These are phyloP conservation scores for Fraxinus cuspidata DNA, from an alignment of 257 asterid genomes.

Conservation along the genomic window DNA sequence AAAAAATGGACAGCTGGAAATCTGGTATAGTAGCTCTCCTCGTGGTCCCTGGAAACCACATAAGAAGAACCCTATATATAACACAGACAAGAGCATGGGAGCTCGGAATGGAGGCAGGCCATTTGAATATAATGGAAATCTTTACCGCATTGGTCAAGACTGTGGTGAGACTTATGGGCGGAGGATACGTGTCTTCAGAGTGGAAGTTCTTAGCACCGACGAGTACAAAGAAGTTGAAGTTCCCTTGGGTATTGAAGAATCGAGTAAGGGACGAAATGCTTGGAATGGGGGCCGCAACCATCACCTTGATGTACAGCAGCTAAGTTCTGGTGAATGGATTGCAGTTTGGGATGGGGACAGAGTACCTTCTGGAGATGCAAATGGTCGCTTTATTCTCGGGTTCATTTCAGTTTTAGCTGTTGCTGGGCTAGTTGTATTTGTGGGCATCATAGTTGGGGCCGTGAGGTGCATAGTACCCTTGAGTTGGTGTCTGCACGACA, in stretches of 20 bases:
- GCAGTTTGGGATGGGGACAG: constrained; percentile 86
- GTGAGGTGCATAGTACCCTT: constrained; percentile 73
- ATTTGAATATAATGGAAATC: constrained; percentile 57
- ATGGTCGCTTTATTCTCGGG: constrained; percentile 65
- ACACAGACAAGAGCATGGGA: constrained; percentile 70
- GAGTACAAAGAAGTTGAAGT: constrained; percentile 87
- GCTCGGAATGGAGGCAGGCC: constrained; percentile 99
- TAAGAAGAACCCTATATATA: constrained; percentile 74
- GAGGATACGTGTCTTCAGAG: constrained; percentile 60
- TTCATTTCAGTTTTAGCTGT: constrained; percentile 58
- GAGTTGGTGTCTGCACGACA: constrained; percentile 85
- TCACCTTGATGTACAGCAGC: constrained; percentile 86
- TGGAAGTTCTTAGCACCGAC: constrained; percentile 53
- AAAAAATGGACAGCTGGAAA: constrained; percentile 85
- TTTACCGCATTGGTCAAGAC: constrained; percentile 89
- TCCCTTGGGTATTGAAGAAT: constrained; percentile 50
- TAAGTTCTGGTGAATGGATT: constrained; percentile 79
- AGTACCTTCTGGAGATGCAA: constrained; percentile 75
- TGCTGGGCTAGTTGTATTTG: constrained; percentile 47
- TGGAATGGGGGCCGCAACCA: constrained; percentile 94
- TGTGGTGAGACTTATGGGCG: constrained; percentile 81
- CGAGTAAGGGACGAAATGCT: constrained; percentile 70
- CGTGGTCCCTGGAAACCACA: constrained; percentile 92
- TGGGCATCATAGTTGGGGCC: constrained; percentile 74
- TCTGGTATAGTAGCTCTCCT: constrained; percentile 80